These are phyloP conservation scores for Aphanomyces stellatus DNA, from an alignment of 352 stramenopile species.

Conservation along the genomic window DNA sequence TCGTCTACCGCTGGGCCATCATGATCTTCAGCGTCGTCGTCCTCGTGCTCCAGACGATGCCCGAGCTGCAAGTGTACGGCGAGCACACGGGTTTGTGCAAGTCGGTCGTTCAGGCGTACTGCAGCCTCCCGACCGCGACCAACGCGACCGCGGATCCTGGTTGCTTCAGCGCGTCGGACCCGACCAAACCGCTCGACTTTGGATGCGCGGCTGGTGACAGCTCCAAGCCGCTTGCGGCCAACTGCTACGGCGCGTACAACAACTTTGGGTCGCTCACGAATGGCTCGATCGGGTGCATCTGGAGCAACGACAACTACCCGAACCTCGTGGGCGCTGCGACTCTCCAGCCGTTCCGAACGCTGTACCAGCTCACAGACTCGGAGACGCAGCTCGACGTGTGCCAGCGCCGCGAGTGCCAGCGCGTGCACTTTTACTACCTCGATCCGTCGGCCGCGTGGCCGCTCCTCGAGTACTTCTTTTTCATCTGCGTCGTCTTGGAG, in stretches of 20 bases:
- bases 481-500: conserved; percentile 52
- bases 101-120: conserved; percentile 45
- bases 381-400: conserved; percentile 45
- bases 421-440: conserved; percentile 58
- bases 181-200: conserved; percentile 36
- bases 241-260: conserved; percentile 42
- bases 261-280: conserved; percentile 41
- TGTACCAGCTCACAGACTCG: conserved; percentile 29
- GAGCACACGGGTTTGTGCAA: conserved; percentile 54
- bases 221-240: conserved; percentile 31
- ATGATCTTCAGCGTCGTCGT: conserved; percentile 69
- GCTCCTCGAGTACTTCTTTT: conserved; percentile 60
- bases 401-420: conserved; percentile 72
- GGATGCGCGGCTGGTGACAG: conserved; percentile 26
- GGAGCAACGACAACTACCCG: conserved; percentile 27
- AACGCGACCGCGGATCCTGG: conserved; percentile 39
- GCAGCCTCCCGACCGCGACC: conserved; percentile 23
- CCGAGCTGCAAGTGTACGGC: conserved; percentile 61
- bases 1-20: conserved; percentile 45
- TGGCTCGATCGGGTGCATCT: conserved; percentile 35
- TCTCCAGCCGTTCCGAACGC: conserved; percentile 41
- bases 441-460: conserved; percentile 49
- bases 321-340: conserved; percentile 20
- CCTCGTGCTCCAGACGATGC: conserved; percentile 73
- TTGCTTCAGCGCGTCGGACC: conserved; percentile 42